Percentiles rank a stretch among this genome's conserved stretches.
Evolutionary conservation across 2,329 filamentous ascomycete species (phyloP).

Genomic region (Fusarium sp.): DNA sequence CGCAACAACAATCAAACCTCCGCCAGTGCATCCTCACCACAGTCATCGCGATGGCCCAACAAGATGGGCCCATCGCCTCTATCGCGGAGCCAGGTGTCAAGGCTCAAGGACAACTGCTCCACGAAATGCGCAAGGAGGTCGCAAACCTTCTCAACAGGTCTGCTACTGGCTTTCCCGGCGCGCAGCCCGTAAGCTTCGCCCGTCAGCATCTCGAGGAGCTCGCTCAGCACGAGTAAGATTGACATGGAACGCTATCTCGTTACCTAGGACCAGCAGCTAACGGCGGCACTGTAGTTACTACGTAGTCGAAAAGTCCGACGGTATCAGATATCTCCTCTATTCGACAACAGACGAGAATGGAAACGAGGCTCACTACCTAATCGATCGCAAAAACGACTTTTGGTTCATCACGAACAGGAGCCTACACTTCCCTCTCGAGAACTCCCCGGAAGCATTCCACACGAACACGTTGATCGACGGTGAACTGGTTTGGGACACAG

Average conservation of each 20-base stretch:
- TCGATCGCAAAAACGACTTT: constrained; percentile 98
- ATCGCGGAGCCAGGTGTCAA: constrained; percentile 72
- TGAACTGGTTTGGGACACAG: constrained; percentile 88
- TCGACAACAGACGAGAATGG: constrained; percentile 72
- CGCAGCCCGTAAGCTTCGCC: constrained; percentile 93
- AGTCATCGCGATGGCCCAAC: constrained; percentile 42
- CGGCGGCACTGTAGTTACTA: constrained; percentile 72
- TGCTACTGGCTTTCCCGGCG: constrained; percentile 80
- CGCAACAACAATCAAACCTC: constrained; percentile 7
- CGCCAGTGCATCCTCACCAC: background rate
- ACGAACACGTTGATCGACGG: constrained; percentile 86
- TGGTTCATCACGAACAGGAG: constrained; percentile 77
- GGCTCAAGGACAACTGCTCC: constrained; percentile 67
- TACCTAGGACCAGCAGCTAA: background rate
- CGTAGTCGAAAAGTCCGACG: constrained; percentile 98
- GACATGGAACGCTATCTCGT: background rate
- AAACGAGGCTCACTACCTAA: constrained; percentile 83
- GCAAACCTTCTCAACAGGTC: constrained; percentile 77
- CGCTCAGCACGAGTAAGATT: constrained; percentile 73
- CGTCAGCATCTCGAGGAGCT: constrained; percentile 85
- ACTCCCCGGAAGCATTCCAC: constrained; percentile 75
- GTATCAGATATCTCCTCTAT: constrained; percentile 94
- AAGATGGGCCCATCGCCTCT: constrained; percentile 54
- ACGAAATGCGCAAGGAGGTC: constrained; percentile 75
- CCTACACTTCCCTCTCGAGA: constrained; percentile 82